phyloP scores from a whole-genome alignment of 2,329 filamentous ascomycete species.

The Aspergillus sp. region DNA sequence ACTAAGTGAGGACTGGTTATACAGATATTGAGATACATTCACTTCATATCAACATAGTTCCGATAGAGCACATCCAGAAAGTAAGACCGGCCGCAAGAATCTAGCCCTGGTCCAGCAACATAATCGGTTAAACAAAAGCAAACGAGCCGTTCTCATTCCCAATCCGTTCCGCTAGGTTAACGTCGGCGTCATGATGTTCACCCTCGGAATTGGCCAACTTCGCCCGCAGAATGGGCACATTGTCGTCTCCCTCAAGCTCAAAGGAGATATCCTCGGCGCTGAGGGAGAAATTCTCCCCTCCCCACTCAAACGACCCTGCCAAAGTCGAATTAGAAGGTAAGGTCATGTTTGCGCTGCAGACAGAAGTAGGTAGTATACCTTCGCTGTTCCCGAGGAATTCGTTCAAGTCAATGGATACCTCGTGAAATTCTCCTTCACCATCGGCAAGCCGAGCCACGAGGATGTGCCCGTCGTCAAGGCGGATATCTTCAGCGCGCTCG shows the following conservation, averaged over 20 bases:
- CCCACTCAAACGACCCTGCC: constrained; percentile 18
- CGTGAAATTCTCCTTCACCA: constrained; percentile 3
- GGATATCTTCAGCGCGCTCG: constrained; percentile 12
- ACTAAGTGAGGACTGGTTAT: no score
- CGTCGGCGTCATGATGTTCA: not conserved
- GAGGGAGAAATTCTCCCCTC: constrained; percentile 10
- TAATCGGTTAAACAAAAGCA: constrained; percentile 3
- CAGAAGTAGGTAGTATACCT: constrained; percentile 7
- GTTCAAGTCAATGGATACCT: constrained; percentile 15
- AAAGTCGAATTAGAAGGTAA: not conserved
- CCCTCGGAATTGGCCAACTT: constrained; percentile 2
- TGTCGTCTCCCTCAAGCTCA: constrained; percentile 12
- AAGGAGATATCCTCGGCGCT: constrained; percentile 12
- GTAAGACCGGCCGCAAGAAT: no score
- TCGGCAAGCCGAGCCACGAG: constrained; percentile 12
- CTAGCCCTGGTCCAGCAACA: not conserved
- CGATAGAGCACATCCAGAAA: no score
- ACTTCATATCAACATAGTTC: no score
- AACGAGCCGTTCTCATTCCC: constrained; percentile 11
- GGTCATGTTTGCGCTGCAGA: no score
- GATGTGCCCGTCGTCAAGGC: constrained; percentile 10
- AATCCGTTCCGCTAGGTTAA: constrained; percentile 19
- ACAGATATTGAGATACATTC: no score
- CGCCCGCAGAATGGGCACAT: constrained; percentile 18
- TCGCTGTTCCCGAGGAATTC: constrained; percentile 15